Evolutionary conservation across 345 rosid genomes (phyloP).

Genomic region (Ricinus communis): DNA sequence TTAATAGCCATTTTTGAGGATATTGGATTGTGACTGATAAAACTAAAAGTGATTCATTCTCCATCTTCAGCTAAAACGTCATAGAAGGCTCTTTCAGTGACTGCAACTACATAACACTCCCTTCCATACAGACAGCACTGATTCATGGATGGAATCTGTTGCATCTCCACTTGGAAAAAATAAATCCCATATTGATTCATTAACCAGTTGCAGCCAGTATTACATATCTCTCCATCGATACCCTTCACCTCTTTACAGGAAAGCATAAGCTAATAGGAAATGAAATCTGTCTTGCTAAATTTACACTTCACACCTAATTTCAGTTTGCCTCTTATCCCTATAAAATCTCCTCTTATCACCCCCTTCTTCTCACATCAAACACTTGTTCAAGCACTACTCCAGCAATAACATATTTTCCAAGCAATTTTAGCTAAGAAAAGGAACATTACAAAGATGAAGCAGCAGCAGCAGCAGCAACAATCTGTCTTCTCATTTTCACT

Average conservation of each 20-base stretch:
- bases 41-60: neutral
- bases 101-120: neutral
- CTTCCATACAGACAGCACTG: neutral
- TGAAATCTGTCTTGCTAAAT: neutral
- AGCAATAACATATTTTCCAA: too few relatives aligned
- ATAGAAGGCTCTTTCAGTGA: neutral
- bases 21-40: neutral
- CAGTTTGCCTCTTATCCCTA: neutral
- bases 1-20: neutral
- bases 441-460: conserved; percentile 16
- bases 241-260: neutral
- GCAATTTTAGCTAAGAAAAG: too few relatives aligned
- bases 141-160: neutral
- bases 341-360: neutral
- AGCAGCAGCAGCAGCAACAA: neutral
- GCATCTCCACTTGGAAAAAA: too few relatives aligned
- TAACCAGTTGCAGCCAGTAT: neutral
- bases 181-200: too few relatives aligned
- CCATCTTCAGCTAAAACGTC: conserved; percentile 4
- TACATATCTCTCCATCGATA: neutral
- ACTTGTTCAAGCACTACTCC: neutral
- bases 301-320: neutral
- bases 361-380: neutral
- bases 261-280: neutral
- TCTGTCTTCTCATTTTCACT: neutral